Base-by-base conservation (phyloP, 805 yeast genomes). In the Dipodascus albidus region DNA sequence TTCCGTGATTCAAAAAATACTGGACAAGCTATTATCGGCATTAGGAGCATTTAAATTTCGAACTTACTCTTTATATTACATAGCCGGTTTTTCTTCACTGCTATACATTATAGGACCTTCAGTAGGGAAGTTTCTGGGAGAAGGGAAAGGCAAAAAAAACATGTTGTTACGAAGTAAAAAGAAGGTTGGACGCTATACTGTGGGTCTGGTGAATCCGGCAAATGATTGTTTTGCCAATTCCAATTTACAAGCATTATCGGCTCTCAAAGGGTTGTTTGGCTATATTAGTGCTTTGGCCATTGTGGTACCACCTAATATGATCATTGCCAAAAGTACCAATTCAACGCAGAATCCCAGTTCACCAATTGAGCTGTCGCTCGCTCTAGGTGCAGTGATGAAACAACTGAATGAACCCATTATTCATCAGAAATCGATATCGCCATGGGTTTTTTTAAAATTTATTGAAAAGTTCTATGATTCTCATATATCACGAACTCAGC, bases 171-270 rank as follows among this genome's bases (percentile, higher is more conserved):
- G 55, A 9, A 51, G 59, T 4, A 53, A 53, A 59, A 82, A 78
- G 58, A 57, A 55, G 53, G 49, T 53, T 2, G 63, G 64, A 23
- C 54, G 62, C 48, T 73, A 79, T 62, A 84, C 96, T 9, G 87
- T 93, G 0, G 97, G 97, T 2, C 71, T 91, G 48, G 75, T 82
- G 59, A 93, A 91, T 66, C 74, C 82, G 58, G 78, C 90, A 55
- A 87, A 87, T 59, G 96, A 89, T 65, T 91, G 99, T 67, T 91
- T 87, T 70, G 96, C 96, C 56, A 91, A 93, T 63, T 79, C 95
- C 4, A 82, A 90, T 0, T 63, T 93, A 19, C 99, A 91, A 66
- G 93, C 67, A 3, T 58, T 62, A 52, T 67, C 71, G 1, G 57
- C 66, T 0, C 51, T 65, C 23, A 57, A 62, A 2, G 48, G 24